Conservation (phyloP, 2,329 filamentous ascomycete species). For the Penicillium olsonii region DNA sequence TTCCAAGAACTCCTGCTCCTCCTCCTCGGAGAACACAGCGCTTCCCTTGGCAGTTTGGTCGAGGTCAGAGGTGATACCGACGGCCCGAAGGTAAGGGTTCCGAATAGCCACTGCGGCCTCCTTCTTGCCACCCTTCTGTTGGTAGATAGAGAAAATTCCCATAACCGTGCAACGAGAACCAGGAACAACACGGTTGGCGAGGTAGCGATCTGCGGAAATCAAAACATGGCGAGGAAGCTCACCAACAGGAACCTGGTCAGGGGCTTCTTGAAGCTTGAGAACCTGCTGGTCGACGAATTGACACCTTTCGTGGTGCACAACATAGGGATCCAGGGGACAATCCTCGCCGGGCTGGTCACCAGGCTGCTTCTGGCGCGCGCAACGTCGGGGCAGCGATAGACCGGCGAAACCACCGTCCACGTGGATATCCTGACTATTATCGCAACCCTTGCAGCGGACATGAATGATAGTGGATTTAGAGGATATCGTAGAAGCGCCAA, state of each 20-base stretch:
- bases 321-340: constrained; percentile 93
- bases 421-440: constrained; percentile 67
- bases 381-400: constrained; percentile 78
- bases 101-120: constrained; percentile 88
- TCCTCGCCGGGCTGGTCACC: constrained; percentile 69
- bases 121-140: constrained; percentile 83
- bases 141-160: constrained; percentile 97
- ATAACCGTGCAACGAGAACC: constrained; percentile 93
- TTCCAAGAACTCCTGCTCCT: constrained; percentile 94
- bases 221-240: constrained; percentile 93
- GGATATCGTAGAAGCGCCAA: constrained; percentile 92
- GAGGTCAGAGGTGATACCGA: constrained; percentile 87
- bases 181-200: constrained; percentile 93
- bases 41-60: constrained; percentile 87
- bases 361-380: constrained; percentile 61
- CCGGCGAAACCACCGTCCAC: constrained; percentile 86
- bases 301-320: constrained; percentile 90
- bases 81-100: constrained; percentile 89
- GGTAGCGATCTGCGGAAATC: constrained; percentile 92
- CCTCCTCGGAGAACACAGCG: constrained; percentile 84
- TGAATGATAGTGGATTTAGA: constrained; percentile 88
- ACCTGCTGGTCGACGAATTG: constrained; percentile 97
- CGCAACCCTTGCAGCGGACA: constrained; percentile 86
- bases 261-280: constrained; percentile 95
- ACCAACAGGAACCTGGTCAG: constrained; percentile 95